phyloP scores from a whole-genome alignment of 2,329 filamentous ascomycete species.

The Cytospora leucostoma region DNA sequence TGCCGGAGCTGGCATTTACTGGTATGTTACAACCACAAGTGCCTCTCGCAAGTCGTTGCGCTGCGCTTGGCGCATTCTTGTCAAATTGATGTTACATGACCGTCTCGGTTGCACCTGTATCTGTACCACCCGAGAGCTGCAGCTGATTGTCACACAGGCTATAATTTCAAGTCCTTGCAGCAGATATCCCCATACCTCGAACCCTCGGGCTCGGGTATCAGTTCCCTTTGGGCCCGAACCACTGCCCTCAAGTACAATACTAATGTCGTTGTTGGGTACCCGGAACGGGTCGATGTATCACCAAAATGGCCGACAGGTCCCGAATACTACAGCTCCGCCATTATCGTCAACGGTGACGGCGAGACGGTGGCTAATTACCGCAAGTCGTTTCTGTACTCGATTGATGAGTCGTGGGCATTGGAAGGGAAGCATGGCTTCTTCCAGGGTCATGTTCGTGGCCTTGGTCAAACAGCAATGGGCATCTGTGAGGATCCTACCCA shows the following conservation, averaged over 20 bases:
- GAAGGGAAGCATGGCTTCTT: slow-evolving; percentile 41
- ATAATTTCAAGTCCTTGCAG: slow-evolving; percentile 71
- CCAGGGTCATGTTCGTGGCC: slow-evolving; percentile 39
- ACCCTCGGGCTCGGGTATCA: slow-evolving; percentile 63
- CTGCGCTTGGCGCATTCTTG: no score
- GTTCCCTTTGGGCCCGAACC: slow-evolving; percentile 69
- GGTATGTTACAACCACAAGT: slow-evolving; percentile 46
- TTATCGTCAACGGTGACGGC: slow-evolving; percentile 59
- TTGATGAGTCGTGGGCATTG: slow-evolving; percentile 62
- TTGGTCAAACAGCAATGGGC: slow-evolving; percentile 57
- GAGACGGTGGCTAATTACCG: slow-evolving; percentile 62
- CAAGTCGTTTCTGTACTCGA: slow-evolving; percentile 59
- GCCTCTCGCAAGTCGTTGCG: no score
- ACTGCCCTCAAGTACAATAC: slow-evolving; percentile 68
- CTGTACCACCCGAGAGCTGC: background rate
- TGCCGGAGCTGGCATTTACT: slow-evolving; percentile 76
- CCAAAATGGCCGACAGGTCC: slow-evolving; percentile 51
- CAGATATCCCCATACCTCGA: slow-evolving; percentile 73
- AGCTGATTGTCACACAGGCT: slow-evolving; percentile 50
- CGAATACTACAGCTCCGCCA: slow-evolving; percentile 56
- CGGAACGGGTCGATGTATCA: slow-evolving; percentile 62
- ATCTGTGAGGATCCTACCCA: slow-evolving; percentile 52
- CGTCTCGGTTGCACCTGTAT: background rate
- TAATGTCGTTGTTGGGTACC: slow-evolving; percentile 71
- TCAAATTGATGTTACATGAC: background rate